A percentile compares a stretch with the other conserved stretches of the same genome.
Evolutionary conservation across 2,329 filamentous ascomycete species (phyloP).

Genomic region (Scedosporium apiospermum): DNA sequence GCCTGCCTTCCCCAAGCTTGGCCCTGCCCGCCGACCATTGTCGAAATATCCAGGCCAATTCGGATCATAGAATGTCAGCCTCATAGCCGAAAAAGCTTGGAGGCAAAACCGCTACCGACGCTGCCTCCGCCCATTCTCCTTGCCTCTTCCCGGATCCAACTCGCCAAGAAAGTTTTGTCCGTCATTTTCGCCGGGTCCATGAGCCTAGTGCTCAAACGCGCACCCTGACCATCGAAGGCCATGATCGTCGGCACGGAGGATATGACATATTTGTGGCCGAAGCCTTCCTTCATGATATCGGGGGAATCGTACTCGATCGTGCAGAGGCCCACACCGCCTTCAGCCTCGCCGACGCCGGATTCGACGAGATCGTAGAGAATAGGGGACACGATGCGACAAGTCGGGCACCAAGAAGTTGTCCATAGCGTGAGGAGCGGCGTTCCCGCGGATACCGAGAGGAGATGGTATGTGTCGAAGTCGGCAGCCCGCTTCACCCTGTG

Average conservation of each 20-base stretch:
- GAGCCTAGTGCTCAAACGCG: conserved; percentile 1
- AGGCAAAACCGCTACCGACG: conserved; percentile 29
- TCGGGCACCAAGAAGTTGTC: conserved; percentile 49
- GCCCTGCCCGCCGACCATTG: not conserved
- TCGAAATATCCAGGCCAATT: not conserved
- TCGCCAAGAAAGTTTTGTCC: conserved; percentile 38
- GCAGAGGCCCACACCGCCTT: conserved; percentile 46
- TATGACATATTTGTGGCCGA: conserved; percentile 40
- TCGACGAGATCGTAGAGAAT: conserved; percentile 38
- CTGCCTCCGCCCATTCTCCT: conserved; percentile 33
- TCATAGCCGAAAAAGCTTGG: conserved; percentile 7
- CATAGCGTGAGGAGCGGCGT: conserved; percentile 50
- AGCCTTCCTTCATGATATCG: conserved; percentile 39
- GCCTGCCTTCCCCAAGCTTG: not conserved
- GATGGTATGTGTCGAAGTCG: conserved; percentile 45
- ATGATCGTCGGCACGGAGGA: conserved; percentile 47
- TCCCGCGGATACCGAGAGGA: conserved; percentile 42
- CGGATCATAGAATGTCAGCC: not conserved
- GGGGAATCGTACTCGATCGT: conserved; percentile 48
- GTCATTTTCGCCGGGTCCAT: conserved; percentile 24
- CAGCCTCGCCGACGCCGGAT: conserved; percentile 41
- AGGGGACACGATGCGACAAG: conserved; percentile 41
- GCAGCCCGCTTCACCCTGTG: conserved; percentile 43
- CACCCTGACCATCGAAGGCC: conserved; percentile 33
- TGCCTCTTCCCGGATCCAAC: conserved; percentile 45